Percentiles rank a stretch among this genome's conserved stretches.
phyloP scores from a whole-genome alignment of 1,284 basidiomycete species.

The Trichosporon sp. region DNA sequence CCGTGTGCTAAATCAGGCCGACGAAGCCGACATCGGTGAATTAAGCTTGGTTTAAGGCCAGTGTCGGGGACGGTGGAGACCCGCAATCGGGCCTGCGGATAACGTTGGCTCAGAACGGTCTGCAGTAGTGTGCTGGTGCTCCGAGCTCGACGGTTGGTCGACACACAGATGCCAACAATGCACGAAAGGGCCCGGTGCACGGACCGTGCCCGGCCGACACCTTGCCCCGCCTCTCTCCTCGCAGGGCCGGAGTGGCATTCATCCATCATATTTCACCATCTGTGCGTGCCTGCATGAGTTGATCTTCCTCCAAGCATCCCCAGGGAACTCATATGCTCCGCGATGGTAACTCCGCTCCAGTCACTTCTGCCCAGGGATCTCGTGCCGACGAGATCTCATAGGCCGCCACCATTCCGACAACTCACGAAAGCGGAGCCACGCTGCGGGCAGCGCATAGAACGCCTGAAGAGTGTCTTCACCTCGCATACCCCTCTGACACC shows the following conservation, averaged over 20 bases:
- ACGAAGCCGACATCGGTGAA: not conserved
- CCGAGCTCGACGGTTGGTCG: not conserved
- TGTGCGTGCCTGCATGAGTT: not conserved
- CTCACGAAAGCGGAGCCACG: not conserved
- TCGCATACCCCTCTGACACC: no score
- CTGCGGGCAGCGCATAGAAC: not conserved
- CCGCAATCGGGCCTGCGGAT: not conserved
- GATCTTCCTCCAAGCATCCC: not conserved
- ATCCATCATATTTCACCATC: not conserved
- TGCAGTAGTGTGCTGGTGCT: not conserved
- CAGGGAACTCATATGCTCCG: not conserved
- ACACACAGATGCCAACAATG: not conserved
- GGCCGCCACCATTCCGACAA: not conserved
- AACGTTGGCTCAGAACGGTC: not conserved
- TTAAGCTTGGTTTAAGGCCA: not conserved
- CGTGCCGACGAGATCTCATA: not conserved
- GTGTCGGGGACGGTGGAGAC: not conserved
- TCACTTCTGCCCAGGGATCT: not conserved
- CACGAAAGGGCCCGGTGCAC: not conserved
- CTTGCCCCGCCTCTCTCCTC: not conserved
- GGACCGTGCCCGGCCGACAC: not conserved
- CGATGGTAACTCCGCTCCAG: not conserved
- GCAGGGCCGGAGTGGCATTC: not conserved
- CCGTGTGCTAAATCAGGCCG: not conserved
- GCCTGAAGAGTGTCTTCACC: no score